Base-by-base conservation (phyloP, 2,329 filamentous ascomycete species). In the Pseudogymnoascus sp. region DNA sequence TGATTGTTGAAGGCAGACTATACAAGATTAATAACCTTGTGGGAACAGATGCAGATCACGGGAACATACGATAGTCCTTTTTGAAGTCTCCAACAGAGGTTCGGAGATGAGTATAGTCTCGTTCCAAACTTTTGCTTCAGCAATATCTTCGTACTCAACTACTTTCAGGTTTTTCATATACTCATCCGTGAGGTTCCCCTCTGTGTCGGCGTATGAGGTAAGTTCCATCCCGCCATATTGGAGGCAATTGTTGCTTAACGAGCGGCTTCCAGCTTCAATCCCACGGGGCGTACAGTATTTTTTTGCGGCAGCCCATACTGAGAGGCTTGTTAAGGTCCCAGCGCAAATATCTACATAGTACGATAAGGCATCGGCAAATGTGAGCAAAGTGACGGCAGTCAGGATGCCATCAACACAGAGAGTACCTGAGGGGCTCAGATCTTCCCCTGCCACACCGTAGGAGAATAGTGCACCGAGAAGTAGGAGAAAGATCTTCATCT, bases 271-370 rank as follows among this genome's bases (percentile, higher is more conserved):
- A 22, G 33, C 60, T 28, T 36, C 30, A 3, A 58, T 30, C 16
- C 25, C 60, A n/a, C 22, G 22, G 3, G 38, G 19, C 6, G 38
- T 61, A 23, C 60, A 61, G 22, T 61, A 61, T 12, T 9, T 42
- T 23, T 61, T 61, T 61, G 60, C 60, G 12, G 60, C 60, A 3
- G 60, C 60, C 60, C 60, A 61, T 33, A 61, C 33, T n/a, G 60
- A 61, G 39, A 42, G 28, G n/a, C 14, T 25, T 36, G 28, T 61
- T 19, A 61, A 41, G 30, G n/a, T 30, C 30, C 42, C 42, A 22
- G 60, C 30, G 39, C 60, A 61, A 22, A 61, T 19, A 35, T 28
- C 16, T 60, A 35, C 58, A 35, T 39, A 60, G 33, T 60, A 60
- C 4, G 58, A 39, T 33, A 33, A 38, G 33, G 23, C 33, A 39